Evolutionary conservation across 192 early-diverging fungal species (phyloP), one percentile per base, ranked within the genome.

Genomic region (Entomortierella beljakovae): DNA sequence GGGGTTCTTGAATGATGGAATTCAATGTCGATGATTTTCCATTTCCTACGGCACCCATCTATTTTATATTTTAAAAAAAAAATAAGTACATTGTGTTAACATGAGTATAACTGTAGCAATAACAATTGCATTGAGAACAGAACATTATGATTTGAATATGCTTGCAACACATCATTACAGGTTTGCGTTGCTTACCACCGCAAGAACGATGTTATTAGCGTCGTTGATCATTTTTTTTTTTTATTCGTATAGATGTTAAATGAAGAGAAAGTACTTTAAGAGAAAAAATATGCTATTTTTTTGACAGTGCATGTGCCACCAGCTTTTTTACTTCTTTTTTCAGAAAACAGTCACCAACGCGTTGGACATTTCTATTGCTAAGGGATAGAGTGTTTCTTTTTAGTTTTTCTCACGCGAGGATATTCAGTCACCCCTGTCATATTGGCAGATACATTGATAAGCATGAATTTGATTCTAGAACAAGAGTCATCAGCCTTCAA

Each of bases 11-110:
- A 40, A 81, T 72, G 60, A 87, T 87, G 28, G 86, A 80, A 42
- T 87, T 87, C 1, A 87, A 70, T 33, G 84, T 69, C 23, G 82
- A 83, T 13, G 83, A 85, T 62, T 87, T 87, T 26, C 86, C 86
- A 26, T 83, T 84, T 32, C 86, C 86, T 53, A 85, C 72, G 32
- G 75, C 81, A 23, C 86, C 86, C 25, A 87, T 64, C 74, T 77
- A 69, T 46, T 11, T 25, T 11, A 55, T 26, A 20, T 8, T 25
- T 6, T 22, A 58, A 38, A 16, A 28, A 9, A 28, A 26, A 15
- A 40, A n/a, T 15, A 38, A 23, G 46, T 35, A 32, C 26, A 1
- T 23, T 3, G 10, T 6, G 40, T 9, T 13, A 40, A 43, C 29
- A n/a, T 1, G n/a, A 59, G 38, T 6, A 25, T 26, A 20, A 61